These are phyloP conservation scores for Scenedesmus sp. DNA, from an alignment of 163 green algal genomes.

Conservation along the genomic window DNA sequence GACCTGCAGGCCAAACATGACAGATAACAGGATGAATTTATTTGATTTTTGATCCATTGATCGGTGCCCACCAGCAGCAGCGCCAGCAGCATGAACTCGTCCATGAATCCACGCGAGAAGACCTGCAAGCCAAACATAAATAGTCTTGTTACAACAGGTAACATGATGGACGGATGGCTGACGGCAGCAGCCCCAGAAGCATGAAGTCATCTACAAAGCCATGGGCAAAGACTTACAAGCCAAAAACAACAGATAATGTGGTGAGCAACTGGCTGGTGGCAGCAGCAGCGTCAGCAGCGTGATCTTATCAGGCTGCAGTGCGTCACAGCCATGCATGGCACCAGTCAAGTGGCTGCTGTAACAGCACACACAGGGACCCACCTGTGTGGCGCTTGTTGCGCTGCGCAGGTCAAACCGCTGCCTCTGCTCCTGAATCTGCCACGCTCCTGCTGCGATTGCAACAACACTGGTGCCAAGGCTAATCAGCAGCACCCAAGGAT, in stretches of 20 bases:
- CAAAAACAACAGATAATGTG: no score
- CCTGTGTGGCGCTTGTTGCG: not conserved
- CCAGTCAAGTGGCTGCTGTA: not conserved
- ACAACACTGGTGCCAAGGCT: not conserved
- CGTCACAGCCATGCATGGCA: no score
- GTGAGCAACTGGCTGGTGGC: no score
- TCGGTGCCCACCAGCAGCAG: not conserved
- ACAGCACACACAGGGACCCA: not conserved
- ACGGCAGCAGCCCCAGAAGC: no score
- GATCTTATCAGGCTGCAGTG: not conserved
- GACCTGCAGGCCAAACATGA: not conserved
- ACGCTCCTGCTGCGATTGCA: slow-evolving; percentile 6
- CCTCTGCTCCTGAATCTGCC: slow-evolving; percentile 7
- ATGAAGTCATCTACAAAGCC: no score
- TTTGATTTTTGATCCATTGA: no score
- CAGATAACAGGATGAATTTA: not conserved
- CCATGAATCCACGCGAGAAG: slow-evolving; percentile 10
- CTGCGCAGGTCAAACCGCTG: not conserved
- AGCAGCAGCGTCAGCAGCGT: no score
- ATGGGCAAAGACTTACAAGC: no score
- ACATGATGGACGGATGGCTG: no score
- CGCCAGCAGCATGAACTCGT: slow-evolving; percentile 46
- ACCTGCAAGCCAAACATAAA: not conserved
- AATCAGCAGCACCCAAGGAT: slow-evolving; percentile 39
- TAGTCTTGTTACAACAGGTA: no score